Evolutionary conservation across 2,329 filamentous ascomycete species (phyloP).

Genomic region (Zasmidium cellare): DNA sequence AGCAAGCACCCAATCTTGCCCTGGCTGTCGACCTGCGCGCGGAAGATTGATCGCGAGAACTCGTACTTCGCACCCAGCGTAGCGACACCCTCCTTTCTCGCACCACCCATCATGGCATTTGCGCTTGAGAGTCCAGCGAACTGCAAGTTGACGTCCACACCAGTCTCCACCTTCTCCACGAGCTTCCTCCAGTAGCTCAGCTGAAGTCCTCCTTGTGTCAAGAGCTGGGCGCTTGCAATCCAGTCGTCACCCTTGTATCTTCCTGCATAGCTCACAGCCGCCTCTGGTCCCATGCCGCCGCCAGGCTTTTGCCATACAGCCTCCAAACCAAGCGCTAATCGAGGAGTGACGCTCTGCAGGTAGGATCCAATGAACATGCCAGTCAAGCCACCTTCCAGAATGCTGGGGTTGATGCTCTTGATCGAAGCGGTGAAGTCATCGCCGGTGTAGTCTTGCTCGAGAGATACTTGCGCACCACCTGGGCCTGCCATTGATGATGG

Average conservation of each 20-base stretch:
- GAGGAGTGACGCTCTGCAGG: conserved; percentile 86
- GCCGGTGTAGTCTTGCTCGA: conserved; percentile 95
- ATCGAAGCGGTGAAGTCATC: conserved; percentile 89
- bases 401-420: conserved; percentile 94
- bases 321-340: conserved; percentile 84
- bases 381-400: conserved; percentile 86
- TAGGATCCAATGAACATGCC: conserved; percentile 96
- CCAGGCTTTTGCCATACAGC: conserved; percentile 89
- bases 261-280: conserved; percentile 83
- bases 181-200: conserved; percentile 92
- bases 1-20: conserved; percentile 90
- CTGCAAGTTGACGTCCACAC: conserved; percentile 89
- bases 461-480: conserved; percentile 82
- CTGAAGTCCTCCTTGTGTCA: conserved; percentile 83
- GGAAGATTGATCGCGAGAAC: conserved; percentile 92
- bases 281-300: conserved; percentile 83
- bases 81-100: conserved; percentile 83
- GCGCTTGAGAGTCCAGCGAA: conserved; percentile 63
- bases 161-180: conserved; percentile 93
- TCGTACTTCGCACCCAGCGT: conserved; percentile 97
- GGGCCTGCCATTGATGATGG: conserved; percentile 55
- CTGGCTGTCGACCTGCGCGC: conserved; percentile 91
- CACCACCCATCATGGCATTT: conserved; percentile 67
- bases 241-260: conserved; percentile 91
- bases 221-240: conserved; percentile 87